phyloP scores from a whole-genome alignment of 495 filamentous ascomycete species.

The Elaphomyces granulatus region DNA sequence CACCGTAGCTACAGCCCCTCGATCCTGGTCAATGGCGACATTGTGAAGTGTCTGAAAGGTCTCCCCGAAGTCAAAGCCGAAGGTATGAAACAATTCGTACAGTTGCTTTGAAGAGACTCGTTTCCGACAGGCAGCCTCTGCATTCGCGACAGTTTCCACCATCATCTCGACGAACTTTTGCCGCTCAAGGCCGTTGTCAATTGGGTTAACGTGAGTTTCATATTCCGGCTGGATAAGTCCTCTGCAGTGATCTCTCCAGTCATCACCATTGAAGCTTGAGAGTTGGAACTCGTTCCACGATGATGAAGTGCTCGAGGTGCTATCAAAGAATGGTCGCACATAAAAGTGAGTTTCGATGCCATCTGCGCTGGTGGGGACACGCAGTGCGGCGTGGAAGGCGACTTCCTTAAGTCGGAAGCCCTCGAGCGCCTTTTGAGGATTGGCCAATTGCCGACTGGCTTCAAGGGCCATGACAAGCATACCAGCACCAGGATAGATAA shows the following conservation, averaged over 20 bases:
- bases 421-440: conserved; percentile 3
- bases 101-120: conserved; percentile 16
- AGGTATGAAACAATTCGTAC: conserved; percentile 14
- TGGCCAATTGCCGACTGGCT: conserved; percentile 8
- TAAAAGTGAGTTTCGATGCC: neutral
- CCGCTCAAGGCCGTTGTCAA: too few relatives aligned
- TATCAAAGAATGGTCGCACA: neutral
- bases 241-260: neutral
- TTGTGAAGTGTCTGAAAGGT: conserved; percentile 20
- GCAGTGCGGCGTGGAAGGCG: conserved; percentile 25
- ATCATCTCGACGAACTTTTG: neutral
- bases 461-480: conserved; percentile 18
- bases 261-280: neutral
- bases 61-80: conserved; percentile 25
- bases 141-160: neutral
- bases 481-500: conserved; percentile 17
- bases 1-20: conserved; percentile 1
- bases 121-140: conserved; percentile 8
- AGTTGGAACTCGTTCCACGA: conserved; percentile 1
- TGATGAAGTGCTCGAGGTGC: neutral
- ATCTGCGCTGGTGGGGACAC: conserved; percentile 10
- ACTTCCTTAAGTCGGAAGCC: conserved; percentile 23
- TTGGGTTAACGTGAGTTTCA: neutral
- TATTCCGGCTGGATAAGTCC: neutral
- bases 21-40: conserved; percentile 6